Evolutionary conservation across 306 rosid genomes (phyloP).

Genomic region (Arachis stenosperma): DNA sequence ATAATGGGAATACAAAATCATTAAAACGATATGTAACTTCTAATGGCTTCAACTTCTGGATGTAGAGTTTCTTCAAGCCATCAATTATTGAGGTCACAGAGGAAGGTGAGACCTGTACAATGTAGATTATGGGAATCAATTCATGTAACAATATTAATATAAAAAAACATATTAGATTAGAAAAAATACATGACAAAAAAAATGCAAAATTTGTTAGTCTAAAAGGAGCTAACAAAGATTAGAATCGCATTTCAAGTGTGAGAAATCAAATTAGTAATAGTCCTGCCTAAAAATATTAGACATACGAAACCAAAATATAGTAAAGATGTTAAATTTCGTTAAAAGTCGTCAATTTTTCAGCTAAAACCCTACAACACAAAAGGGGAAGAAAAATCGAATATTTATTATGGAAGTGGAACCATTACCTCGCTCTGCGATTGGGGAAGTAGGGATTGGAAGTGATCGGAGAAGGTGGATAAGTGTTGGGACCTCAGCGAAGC

Average conservation of each 20-base stretch:
- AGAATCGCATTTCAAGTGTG: too few species aligned
- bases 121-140: not conserved
- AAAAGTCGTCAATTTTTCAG: not conserved
- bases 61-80: slow-evolving; percentile 81
- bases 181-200: too few species aligned
- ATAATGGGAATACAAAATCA: slow-evolving; percentile 83
- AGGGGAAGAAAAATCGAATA: not conserved
- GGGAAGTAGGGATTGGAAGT: slow-evolving; percentile 45
- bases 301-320: too few species aligned
- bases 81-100: slow-evolving; percentile 86
- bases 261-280: too few species aligned
- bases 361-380: slow-evolving; percentile 48
- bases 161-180: too few species aligned
- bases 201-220: too few species aligned
- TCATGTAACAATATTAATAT: not conserved
- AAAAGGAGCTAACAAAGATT: too few species aligned
- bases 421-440: slow-evolving; percentile 48
- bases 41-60: slow-evolving; percentile 87
- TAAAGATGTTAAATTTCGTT: too few species aligned
- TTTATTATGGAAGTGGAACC: not conserved
- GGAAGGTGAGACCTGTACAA: slow-evolving; percentile 67
- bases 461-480: slow-evolving; percentile 42
- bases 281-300: too few species aligned
- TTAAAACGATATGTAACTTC: slow-evolving; percentile 80
- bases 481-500: slow-evolving; percentile 38